phyloP scores from a whole-genome alignment of 2,329 filamentous ascomycete species.

The Clathrospora elynae region DNA sequence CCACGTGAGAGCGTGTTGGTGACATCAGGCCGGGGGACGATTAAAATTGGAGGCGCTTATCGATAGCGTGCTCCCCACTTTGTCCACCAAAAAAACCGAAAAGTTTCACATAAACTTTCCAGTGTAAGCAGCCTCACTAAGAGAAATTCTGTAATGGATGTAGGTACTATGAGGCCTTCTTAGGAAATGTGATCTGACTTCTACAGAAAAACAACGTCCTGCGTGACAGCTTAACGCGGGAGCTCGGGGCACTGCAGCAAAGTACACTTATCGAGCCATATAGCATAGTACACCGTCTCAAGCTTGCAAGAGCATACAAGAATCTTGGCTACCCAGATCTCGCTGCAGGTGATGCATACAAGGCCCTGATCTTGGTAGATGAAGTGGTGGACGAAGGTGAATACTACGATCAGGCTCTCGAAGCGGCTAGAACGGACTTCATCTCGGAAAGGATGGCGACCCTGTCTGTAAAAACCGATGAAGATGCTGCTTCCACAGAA shows the following conservation, averaged over 20 bases:
- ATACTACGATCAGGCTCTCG: constrained; percentile 72
- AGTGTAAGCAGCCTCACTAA: no score
- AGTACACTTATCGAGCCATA: constrained; percentile 40
- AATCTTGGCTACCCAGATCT: constrained; percentile 86
- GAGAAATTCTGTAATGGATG: constrained; percentile 16
- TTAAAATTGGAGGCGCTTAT: background rate
- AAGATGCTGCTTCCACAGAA: constrained; percentile 2
- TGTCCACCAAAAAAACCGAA: background rate
- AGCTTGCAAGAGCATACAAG: constrained; percentile 73
- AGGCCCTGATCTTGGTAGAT: constrained; percentile 83
- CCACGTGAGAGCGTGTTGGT: no score
- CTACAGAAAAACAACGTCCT: constrained; percentile 4
- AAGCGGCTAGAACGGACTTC: constrained; percentile 53
- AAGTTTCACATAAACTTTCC: background rate
- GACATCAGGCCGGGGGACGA: no score
- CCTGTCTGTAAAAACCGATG: constrained; percentile 9
- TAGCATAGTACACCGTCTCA: constrained; percentile 52
- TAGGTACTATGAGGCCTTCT: constrained; percentile 4
- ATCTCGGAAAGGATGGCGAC: constrained; percentile 14
- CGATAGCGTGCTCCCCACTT: background rate
- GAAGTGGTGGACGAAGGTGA: constrained; percentile 79
- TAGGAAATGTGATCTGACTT: constrained; percentile 1
- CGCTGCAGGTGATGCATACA: constrained; percentile 86
- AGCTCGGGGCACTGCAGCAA: constrained; percentile 35
- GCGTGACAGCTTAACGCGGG: constrained; percentile 20